These are phyloP conservation scores for Vicia faba DNA, from an alignment of 306 rosid species.

Conservation along the genomic window DNA sequence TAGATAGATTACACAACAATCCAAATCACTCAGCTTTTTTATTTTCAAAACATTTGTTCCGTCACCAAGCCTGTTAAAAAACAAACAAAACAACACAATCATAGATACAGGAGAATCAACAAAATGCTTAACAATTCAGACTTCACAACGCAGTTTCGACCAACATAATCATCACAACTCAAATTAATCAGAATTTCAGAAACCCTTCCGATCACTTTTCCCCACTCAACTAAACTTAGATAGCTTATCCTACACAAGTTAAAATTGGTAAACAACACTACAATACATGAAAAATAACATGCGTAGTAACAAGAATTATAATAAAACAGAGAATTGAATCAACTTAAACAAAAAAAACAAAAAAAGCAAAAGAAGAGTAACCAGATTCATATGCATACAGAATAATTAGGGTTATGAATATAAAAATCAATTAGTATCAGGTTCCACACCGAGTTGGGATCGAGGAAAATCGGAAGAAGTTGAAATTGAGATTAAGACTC, in stretches of 20 bases:
- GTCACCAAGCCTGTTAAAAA: slow-evolving; percentile 51
- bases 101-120: slow-evolving; percentile 11
- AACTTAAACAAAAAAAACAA: background rate
- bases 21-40: slow-evolving; percentile 35
- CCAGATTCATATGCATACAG: slow-evolving; percentile 15
- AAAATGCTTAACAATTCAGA: slow-evolving; percentile 17
- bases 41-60: slow-evolving; percentile 39
- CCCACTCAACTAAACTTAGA: slow-evolving; percentile 5
- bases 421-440: no score
- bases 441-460: slow-evolving; percentile 8
- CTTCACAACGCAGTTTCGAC: slow-evolving; percentile 21
- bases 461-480: slow-evolving; percentile 17
- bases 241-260: no score
- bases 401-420: slow-evolving; percentile 28
- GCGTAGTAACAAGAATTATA: background rate
- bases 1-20: slow-evolving; percentile 48
- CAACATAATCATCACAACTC: slow-evolving; percentile 3
- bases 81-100: slow-evolving; percentile 2
- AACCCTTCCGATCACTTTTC: slow-evolving; percentile 14
- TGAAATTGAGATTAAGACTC: slow-evolving; percentile 41
- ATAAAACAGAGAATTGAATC: slow-evolving; percentile 8
- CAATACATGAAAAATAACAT: slow-evolving; percentile 8
- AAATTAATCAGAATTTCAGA: slow-evolving; percentile 1
- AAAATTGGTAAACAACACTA: background rate
- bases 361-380: no score